phyloP scores from a whole-genome alignment of 2,329 filamentous ascomycete genomes.

The Drechslerella stenobrocha region DNA sequence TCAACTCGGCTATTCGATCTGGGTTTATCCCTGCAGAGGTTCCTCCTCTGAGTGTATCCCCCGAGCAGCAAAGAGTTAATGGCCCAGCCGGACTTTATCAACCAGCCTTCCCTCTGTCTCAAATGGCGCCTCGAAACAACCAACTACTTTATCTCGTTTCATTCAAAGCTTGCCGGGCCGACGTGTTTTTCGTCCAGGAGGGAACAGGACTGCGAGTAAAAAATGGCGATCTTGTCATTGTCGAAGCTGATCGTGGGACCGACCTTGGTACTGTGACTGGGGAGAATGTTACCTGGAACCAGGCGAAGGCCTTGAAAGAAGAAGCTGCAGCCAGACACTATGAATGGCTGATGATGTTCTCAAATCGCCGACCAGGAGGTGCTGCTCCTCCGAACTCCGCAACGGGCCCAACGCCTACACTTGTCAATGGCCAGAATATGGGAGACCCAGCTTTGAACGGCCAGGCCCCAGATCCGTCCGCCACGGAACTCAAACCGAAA shows the following conservation, averaged over 20 bases:
- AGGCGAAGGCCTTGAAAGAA: conserved; percentile 85
- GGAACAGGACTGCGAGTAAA: conserved; percentile 89
- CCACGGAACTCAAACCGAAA: conserved; percentile 85
- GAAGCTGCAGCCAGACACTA: conserved; percentile 94
- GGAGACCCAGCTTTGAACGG: conserved; percentile 49
- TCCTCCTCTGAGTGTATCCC: conserved; percentile 50
- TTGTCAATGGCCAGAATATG: conserved; percentile 49
- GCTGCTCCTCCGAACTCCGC: conserved; percentile 59
- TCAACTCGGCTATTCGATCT: conserved; percentile 22
- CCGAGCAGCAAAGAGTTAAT: conserved; percentile 47
- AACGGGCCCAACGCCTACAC: conserved; percentile 38
- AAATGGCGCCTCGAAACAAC: conserved; percentile 57
- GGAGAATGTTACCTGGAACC: conserved; percentile 83
- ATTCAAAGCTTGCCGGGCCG: conserved; percentile 93
- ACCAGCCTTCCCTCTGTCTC: conserved; percentile 28
- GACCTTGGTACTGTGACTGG: conserved; percentile 91
- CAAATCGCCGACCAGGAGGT: conserved; percentile 68
- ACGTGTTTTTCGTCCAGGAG: conserved; percentile 96
- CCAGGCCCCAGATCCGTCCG: conserved; percentile 55
- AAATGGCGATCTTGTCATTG: conserved; percentile 90
- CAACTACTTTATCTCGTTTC: conserved; percentile 84
- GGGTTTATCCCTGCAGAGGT: conserved; percentile 27
- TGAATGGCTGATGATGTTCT: conserved; percentile 99
- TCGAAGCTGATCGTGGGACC: conserved; percentile 93
- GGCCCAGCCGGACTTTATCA: conserved; percentile 34